phyloP scores from a whole-genome alignment of 1,284 basidiomycete species.

The Cutaneotrichosporon cutaneum region DNA sequence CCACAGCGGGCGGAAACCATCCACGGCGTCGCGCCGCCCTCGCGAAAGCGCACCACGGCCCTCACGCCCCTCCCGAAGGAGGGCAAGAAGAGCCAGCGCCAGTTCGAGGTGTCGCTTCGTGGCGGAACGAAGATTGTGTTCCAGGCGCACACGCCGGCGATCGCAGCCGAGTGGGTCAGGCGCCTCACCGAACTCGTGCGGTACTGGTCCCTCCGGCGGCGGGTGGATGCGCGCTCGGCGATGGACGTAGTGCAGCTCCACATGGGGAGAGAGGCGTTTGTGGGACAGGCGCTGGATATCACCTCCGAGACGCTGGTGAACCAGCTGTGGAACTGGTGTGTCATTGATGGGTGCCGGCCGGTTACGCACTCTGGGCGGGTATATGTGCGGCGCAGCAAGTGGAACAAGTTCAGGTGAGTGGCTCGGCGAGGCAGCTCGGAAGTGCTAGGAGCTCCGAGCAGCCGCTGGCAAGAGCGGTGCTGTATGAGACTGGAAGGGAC shows the following conservation, averaged over 20 bases:
- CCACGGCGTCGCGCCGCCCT: not conserved
- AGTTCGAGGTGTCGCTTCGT: constrained; percentile 36
- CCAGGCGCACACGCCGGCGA: constrained; percentile 32
- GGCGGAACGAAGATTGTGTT: constrained; percentile 11
- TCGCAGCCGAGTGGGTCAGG: constrained; percentile 48
- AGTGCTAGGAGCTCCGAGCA: no score
- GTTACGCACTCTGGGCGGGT: constrained; percentile 42
- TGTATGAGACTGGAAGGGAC: no score
- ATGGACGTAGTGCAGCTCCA: constrained; percentile 40
- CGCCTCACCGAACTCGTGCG: constrained; percentile 31
- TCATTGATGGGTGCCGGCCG: constrained; percentile 45
- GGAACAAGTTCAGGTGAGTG: constrained; percentile 45
- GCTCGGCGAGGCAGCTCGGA: not conserved
- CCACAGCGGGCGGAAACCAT: not conserved
- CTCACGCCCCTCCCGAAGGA: constrained; percentile 7
- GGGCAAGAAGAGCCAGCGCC: constrained; percentile 20
- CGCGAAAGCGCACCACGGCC: not conserved
- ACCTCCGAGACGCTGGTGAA: constrained; percentile 12
- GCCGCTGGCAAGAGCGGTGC: no score
- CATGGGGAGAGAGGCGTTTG: constrained; percentile 1
- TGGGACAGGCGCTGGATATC: constrained; percentile 1
- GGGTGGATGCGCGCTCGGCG: constrained; percentile 45
- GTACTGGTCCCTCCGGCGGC: constrained; percentile 46
- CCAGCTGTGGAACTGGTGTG: constrained; percentile 52
- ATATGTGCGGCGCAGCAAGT: constrained; percentile 39